phyloP scores from a whole-genome alignment of 106 monocot species.

The Dendrobium officinale region DNA sequence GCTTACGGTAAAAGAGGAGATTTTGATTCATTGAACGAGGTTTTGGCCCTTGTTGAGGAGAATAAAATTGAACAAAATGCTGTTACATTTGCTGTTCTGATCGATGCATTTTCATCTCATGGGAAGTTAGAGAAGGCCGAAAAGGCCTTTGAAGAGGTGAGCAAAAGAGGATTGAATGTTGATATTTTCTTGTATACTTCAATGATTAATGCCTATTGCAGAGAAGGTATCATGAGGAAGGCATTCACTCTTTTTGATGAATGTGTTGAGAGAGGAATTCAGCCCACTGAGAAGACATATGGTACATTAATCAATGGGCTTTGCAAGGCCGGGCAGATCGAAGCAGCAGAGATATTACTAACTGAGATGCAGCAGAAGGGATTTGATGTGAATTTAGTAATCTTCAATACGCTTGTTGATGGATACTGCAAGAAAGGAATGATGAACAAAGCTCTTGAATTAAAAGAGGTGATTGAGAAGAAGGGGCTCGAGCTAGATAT shows the following conservation, averaged over 20 bases:
- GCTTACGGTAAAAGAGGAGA: conserved; percentile 41
- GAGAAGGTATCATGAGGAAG: conserved; percentile 48
- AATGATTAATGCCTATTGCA: conserved; percentile 63
- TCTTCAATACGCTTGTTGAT: conserved; percentile 72
- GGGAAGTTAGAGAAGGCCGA: conserved; percentile 50
- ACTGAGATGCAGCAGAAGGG: conserved; percentile 73
- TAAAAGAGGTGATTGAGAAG: conserved; percentile 53
- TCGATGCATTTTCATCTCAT: conserved; percentile 24
- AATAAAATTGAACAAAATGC: conserved; percentile 37
- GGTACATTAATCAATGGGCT: conserved; percentile 71
- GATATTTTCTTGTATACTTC: conserved; percentile 65
- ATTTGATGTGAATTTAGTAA: conserved; percentile 48
- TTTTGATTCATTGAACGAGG: conserved; percentile 20
- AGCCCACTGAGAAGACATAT: conserved; percentile 63
- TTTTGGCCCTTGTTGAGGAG: conserved; percentile 25
- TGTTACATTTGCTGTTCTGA: conserved; percentile 49
- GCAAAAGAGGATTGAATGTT: conserved; percentile 24
- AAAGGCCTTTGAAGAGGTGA: conserved; percentile 38
- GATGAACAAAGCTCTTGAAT: conserved; percentile 51
- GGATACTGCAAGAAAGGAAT: conserved; percentile 71
- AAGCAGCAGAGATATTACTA: conserved; percentile 54
- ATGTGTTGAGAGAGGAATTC: conserved; percentile 47
- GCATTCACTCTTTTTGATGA: conserved; percentile 66
- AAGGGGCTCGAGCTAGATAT: conserved; percentile 61
- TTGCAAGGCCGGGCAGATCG: conserved; percentile 62